Percentiles rank a stretch among this genome's conserved stretches.
phyloP scores from a whole-genome alignment of 129 eudicot species.

The Centaurea solstitialis region DNA sequence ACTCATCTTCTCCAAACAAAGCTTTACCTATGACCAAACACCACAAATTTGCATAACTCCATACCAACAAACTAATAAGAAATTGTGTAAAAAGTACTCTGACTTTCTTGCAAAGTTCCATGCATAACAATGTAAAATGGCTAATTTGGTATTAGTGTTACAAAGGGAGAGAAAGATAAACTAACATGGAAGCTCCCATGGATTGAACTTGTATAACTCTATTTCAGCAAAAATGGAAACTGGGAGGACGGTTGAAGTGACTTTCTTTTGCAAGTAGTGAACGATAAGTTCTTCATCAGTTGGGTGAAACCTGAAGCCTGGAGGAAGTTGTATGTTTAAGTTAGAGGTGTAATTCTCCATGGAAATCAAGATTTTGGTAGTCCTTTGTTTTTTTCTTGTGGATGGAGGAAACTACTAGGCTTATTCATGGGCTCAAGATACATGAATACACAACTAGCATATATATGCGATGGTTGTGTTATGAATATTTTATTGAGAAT shows the following conservation, averaged over 20 bases:
- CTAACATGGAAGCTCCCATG: constrained; percentile 59
- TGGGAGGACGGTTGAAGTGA: constrained; percentile 40
- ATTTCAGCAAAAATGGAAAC: constrained; percentile 43
- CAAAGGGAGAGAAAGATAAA: background rate
- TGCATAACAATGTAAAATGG: background rate
- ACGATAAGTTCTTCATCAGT: constrained; percentile 55
- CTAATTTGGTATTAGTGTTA: background rate
- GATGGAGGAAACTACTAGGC: constrained; percentile 38
- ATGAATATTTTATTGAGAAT: background rate
- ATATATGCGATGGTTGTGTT: background rate
- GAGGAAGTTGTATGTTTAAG: constrained; percentile 40
- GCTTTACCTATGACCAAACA: constrained; percentile 40
- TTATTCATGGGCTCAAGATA: background rate
- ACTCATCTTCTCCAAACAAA: constrained; percentile 56
- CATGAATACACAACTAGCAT: constrained; percentile 8
- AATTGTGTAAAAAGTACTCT: background rate
- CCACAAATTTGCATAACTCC: background rate
- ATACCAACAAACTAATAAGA: background rate
- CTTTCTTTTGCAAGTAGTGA: constrained; percentile 49
- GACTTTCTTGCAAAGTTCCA: background rate
- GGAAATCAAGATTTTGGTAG: constrained; percentile 1
- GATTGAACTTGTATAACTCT: constrained; percentile 53
- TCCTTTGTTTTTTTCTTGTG: constrained; percentile 12
- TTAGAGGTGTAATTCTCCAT: constrained; percentile 34
- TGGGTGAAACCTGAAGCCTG: constrained; percentile 52